Conservation (phyloP, 345 rosid genomes). For the Microthlaspi erraticum region DNA sequence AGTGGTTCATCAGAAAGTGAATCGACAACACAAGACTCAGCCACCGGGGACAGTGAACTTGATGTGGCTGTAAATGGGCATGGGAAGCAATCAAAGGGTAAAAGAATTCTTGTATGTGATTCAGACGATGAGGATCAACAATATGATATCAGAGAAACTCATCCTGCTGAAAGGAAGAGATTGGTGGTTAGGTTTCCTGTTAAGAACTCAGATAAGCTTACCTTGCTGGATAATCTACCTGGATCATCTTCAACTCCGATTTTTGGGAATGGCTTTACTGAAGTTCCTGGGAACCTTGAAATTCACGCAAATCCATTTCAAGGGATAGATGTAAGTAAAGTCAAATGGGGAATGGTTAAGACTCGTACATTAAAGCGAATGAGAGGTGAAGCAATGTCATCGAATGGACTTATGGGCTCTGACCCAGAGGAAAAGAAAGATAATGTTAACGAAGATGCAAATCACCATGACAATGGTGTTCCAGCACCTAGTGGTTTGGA, state of each 20-base stretch:
- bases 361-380: conserved; percentile 77
- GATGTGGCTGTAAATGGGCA: conserved; percentile 55
- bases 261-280: conserved; percentile 41
- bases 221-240: conserved; percentile 45
- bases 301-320: conserved; percentile 47
- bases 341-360: conserved; percentile 89
- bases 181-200: conserved; percentile 80
- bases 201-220: conserved; percentile 57
- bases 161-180: conserved; percentile 63
- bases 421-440: conserved; percentile 45
- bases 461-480: conserved; percentile 43
- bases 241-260: conserved; percentile 57
- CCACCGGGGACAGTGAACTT: conserved; percentile 67
- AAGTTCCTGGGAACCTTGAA: conserved; percentile 47
- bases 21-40: conserved; percentile 62
- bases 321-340: conserved; percentile 57
- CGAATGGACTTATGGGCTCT: conserved; percentile 45
- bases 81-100: conserved; percentile 71
- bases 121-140: conserved; percentile 51
- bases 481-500: conserved; percentile 41
- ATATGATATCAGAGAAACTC: conserved; percentile 52
- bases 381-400: conserved; percentile 57
- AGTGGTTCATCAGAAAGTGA: conserved; percentile 76
- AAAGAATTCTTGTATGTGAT: conserved; percentile 59
- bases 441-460: conserved; percentile 43